Evolutionary conservation across 257 asterid genomes (phyloP).

Genomic region (Asclepias syriaca): DNA sequence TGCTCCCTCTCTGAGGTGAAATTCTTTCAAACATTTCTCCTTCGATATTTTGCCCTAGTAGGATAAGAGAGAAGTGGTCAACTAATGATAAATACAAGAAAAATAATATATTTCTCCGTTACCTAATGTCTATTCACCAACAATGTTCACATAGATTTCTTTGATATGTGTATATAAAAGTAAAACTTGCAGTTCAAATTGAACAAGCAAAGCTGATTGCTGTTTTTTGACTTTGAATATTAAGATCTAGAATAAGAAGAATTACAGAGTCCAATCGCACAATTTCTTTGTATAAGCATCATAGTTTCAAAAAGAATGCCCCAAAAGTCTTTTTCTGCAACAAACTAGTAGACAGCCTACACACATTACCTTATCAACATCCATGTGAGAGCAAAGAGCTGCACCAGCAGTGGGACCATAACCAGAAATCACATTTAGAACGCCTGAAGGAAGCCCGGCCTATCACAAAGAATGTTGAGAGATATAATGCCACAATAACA

Average conservation of each 20-base stretch:
- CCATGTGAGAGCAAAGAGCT: conserved; percentile 94
- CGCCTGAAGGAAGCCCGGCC: conserved; percentile 99
- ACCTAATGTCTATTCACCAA: not conserved
- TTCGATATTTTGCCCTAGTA: not conserved
- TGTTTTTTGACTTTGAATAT: not conserved
- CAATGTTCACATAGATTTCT: too few species aligned
- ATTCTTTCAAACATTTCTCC: not conserved
- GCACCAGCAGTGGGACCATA: conserved; percentile 95
- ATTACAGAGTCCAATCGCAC: not conserved
- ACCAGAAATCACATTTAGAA: conserved; percentile 79
- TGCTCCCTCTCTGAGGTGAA: not conserved
- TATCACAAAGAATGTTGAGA: conserved; percentile 22
- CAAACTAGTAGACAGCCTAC: not conserved
- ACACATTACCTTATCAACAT: conserved; percentile 82
- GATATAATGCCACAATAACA: not conserved
- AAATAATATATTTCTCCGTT: not conserved
- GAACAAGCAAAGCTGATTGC: not conserved
- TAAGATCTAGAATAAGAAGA: not conserved
- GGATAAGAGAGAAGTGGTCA: not conserved
- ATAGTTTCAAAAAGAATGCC: too few species aligned
- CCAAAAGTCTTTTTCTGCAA: too few species aligned
- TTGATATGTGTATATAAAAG: too few species aligned
- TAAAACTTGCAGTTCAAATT: not conserved
- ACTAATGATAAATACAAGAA: not conserved
- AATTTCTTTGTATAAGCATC: too few species aligned